Base-by-base conservation (phyloP, 768 basidiomycete genomes). In the Lyophyllum semitale region DNA sequence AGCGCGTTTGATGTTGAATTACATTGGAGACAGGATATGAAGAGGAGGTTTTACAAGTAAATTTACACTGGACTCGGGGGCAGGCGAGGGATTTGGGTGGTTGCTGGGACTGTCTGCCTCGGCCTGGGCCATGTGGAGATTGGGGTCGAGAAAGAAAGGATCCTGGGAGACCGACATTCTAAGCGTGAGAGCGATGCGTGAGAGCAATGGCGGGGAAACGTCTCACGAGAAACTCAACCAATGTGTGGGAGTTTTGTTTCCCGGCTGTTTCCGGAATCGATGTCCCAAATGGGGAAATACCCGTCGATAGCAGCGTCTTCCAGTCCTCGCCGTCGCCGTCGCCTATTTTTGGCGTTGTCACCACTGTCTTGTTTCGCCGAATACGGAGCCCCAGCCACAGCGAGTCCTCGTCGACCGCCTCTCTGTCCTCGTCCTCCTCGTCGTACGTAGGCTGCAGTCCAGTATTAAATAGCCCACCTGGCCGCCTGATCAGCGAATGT, bases 141-240 rank as follows among this genome's bases (percentile, higher is more conserved):
- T 72, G 68, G 71, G 70, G 73, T 76, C 69, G 59, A 76, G 74
- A 66, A 75, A 74, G 77, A 78, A 77, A 63, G 73, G 66, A 67
- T 75, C 71, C 67, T 76, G 73, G 63, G 72, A 71, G 69, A 73
- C 71, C 63, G 73, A 71, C 73, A 72, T 77, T 64, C 68, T 70
- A 71, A 69, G 72, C 75, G 76, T 78, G 77, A 77, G 76, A 78
- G 73, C 71, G 71, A 52, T 48, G 53, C 75, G 75, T 78, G 77
- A 77, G 75, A 78, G 73, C 71, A 73, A 57, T 51, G 59, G 59
- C 53, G 61, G 48, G 61, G 42, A 59, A 74, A 70, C 55, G 66
- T 70, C 69, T 68, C 68, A 71, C 69, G 71, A 71, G 53, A 69
- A 66, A 70, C 68, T 71, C 70, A 59, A 50, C 38, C 57, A 61